These are phyloP conservation scores for Scutellaria barbata DNA, from an alignment of 257 asterid species.

Conservation along the genomic window DNA sequence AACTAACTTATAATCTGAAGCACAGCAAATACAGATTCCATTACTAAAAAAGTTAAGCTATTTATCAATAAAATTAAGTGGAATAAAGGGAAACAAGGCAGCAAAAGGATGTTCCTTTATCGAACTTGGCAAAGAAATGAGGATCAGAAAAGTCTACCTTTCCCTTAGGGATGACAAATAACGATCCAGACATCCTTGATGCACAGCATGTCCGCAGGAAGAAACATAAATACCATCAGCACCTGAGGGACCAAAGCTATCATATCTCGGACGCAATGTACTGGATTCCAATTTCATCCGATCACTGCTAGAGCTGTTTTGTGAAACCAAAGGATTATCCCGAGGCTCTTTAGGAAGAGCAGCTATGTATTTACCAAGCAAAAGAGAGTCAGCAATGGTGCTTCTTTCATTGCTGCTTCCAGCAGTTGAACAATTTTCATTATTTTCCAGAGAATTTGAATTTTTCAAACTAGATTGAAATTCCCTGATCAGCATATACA, in stretches of 20 bases:
- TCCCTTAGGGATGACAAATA: constrained; percentile 88
- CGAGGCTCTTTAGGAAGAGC: constrained; percentile 64
- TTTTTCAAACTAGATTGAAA: constrained; percentile 39
- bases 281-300: constrained; percentile 47
- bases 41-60: neutral
- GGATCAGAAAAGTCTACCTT: constrained; percentile 57
- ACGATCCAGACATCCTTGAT: constrained; percentile 95
- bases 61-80: neutral
- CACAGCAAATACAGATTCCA: neutral
- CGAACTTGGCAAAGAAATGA: neutral
- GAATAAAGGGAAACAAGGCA: constrained; percentile 1
- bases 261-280: constrained; percentile 47
- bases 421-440: constrained; percentile 41
- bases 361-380: constrained; percentile 85
- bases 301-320: constrained; percentile 45
- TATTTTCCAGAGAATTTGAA: constrained; percentile 35
- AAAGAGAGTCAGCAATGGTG: constrained; percentile 50
- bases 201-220: constrained; percentile 99
- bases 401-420: constrained; percentile 44
- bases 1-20: neutral
- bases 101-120: constrained; percentile 28
- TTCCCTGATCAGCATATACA: constrained; percentile 57
- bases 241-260: constrained; percentile 66
- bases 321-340: constrained; percentile 68
- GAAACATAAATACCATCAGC: constrained; percentile 86